Percentiles rank a stretch among this genome's conserved stretches.
Conservation (phyloP, 306 rosid species). For the Citrullus mucosospermus region DNA sequence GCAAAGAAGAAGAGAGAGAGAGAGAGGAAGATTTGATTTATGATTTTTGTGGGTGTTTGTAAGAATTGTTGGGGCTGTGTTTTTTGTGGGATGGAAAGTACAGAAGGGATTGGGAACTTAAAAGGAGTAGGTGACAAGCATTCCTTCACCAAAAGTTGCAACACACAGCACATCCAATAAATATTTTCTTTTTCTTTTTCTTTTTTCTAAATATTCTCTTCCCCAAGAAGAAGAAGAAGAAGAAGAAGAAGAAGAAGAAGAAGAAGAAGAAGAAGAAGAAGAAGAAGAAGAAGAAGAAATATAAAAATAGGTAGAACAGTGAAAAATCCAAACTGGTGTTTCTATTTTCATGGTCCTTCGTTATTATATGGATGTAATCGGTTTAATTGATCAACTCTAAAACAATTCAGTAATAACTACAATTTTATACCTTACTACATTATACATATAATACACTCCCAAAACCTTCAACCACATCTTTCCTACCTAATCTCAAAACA, state of each 20-base stretch:
- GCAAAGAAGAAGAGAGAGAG: no score
- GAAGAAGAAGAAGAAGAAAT: neutral
- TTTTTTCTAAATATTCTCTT: neutral
- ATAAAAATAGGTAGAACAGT: no score
- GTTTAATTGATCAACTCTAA: no score
- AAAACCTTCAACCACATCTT: no score
- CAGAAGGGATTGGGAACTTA: conserved; percentile 31
- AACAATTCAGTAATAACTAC: no score
- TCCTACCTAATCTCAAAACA: no score
- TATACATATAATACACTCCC: no score
- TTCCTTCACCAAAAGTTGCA: conserved; percentile 63
- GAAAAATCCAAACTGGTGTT: neutral
- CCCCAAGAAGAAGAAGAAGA: neutral
- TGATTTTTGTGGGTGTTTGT: neutral
- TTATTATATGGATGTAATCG: no score
- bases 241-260: no score
- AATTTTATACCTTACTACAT: no score
- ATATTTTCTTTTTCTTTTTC: neutral
- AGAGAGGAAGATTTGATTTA: neutral
- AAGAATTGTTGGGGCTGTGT: neutral
- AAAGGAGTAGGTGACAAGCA: conserved; percentile 93
- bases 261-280: no score
- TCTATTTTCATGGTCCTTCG: neutral
- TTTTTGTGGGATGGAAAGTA: conserved; percentile 14
- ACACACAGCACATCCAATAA: conserved; percentile 20